Percentiles rank a stretch among this genome's conserved stretches.
phyloP scores from a whole-genome alignment of 805 yeast species.

The Lachancea nothofagi region DNA sequence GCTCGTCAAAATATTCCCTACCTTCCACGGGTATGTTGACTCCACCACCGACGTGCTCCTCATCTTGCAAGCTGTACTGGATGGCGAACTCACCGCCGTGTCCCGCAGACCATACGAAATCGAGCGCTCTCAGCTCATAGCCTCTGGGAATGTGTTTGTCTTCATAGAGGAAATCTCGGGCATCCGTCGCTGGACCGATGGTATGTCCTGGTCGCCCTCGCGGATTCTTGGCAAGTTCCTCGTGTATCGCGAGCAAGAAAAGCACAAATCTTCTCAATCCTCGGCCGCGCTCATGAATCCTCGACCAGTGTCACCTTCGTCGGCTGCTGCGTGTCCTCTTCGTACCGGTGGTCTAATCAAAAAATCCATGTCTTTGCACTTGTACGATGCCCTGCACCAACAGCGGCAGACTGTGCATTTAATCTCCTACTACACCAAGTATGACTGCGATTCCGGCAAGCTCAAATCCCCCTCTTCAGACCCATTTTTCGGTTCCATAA shows the following conservation, averaged over 20 bases:
- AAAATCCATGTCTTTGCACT: constrained; percentile 69
- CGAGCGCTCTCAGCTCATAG: constrained; percentile 61
- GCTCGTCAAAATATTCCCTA: constrained; percentile 39
- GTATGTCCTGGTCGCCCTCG: constrained; percentile 91
- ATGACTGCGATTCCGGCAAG: constrained; percentile 59
- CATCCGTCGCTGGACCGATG: constrained; percentile 94
- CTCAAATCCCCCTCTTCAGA: constrained; percentile 54
- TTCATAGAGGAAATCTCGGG: constrained; percentile 78
- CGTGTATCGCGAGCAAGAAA: constrained; percentile 61
- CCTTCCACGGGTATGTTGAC: constrained; percentile 68
- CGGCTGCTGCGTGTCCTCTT: constrained; percentile 19
- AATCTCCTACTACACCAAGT: constrained; percentile 71
- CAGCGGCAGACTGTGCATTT: constrained; percentile 50
- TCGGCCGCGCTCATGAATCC: constrained; percentile 1
- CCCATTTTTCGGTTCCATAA: constrained; percentile 43
- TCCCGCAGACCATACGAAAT: constrained; percentile 77
- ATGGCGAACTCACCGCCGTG: constrained; percentile 53
- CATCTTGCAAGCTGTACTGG: constrained; percentile 72
- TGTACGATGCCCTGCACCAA: constrained; percentile 29
- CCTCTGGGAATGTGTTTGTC: constrained; percentile 76
- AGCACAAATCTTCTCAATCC: constrained; percentile 6
- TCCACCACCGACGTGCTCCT: constrained; percentile 79
- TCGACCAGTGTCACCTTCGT: not conserved
- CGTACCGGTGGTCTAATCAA: constrained; percentile 73
- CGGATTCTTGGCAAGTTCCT: constrained; percentile 80